A percentile compares a stretch with the other conserved stretches of the same genome.
phyloP scores from a whole-genome alignment of 768 basidiomycete genomes.

The Floccularia luteovirens region DNA sequence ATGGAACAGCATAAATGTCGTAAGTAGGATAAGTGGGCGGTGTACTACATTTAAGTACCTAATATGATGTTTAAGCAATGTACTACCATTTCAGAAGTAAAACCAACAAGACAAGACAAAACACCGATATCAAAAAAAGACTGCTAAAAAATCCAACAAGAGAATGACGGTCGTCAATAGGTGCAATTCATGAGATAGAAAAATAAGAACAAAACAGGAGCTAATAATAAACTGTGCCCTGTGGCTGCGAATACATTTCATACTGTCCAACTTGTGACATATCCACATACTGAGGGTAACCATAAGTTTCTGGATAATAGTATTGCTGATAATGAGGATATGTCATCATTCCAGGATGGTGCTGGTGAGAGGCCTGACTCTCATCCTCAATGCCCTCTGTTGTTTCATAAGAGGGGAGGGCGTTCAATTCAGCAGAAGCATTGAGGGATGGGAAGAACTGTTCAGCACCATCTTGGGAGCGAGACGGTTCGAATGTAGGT shows the following conservation, averaged over 20 bases:
- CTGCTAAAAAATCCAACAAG: background rate
- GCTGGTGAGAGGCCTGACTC: conserved; percentile 16
- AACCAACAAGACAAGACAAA: conserved; percentile 1
- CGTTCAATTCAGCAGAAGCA: conserved; percentile 15
- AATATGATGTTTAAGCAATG: conserved; percentile 1
- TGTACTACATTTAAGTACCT: conserved; percentile 4
- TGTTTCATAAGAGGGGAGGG: conserved; percentile 18
- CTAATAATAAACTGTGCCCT: conserved; percentile 59
- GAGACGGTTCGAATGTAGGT: conserved; percentile 40
- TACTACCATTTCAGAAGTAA: conserved; percentile 3
- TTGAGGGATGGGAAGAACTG: conserved; percentile 17
- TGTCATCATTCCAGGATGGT: conserved; percentile 32
- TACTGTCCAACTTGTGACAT: conserved; percentile 59
- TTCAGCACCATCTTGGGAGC: conserved; percentile 12
- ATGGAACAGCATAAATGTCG: background rate
- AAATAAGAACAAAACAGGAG: conserved; percentile 10
- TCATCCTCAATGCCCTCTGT: conserved; percentile 13
- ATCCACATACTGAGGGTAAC: conserved; percentile 63
- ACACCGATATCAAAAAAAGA: background rate
- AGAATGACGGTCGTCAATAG: background rate
- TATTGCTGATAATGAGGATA: conserved; percentile 61
- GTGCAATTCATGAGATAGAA: conserved; percentile 4
- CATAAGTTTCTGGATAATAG: conserved; percentile 67
- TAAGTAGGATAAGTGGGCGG: background rate
- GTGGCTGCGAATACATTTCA: conserved; percentile 53